Base-by-base conservation (phyloP, 2,329 filamentous ascomycete genomes). In the Xylaria sp. region DNA sequence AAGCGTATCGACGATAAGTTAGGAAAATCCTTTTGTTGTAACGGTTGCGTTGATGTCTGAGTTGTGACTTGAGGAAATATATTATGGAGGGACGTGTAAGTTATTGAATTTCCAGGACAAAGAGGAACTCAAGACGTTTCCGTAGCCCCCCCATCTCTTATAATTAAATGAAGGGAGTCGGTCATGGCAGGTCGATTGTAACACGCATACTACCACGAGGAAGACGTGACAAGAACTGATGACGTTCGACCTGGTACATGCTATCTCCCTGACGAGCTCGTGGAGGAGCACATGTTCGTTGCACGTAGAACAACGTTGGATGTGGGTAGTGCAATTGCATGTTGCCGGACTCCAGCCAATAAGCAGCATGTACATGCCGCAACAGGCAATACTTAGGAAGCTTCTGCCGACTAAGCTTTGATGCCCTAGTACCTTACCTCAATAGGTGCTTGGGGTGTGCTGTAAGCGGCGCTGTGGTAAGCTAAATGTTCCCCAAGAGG, bases 341-440 rank as follows among this genome's bases (percentile, higher is more conserved):
- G 12, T 69, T 58, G 55, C 67, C 65, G 25, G 32, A 9, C 23
- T 18, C 9, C 37, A 62, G 32, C 69, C 69, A 68, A 70, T 70
- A 20, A 66, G 52, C 56, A 23, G 12, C 61, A 63, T 57, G 37
- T 39, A 34, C n/a, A 34, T 39, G 58, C 69, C 69, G 37, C 62
- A 70, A 70, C 41, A 28, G 69, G 69, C 48, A 70, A 68, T 65
- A 54, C 25, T 13, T 34, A n/a, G 12, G 25, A n/a, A 20, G 46
- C 57, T 60, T 51, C 55, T 70, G 28, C 54, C 39, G 58, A 52
- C 55, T 56, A 50, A 48, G 50, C 25, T 12, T 50, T 32, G 3
- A 18, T 32, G 20, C 7, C 20, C 23, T 13, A 25, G 23, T 28
- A 15, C 28, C 51, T 51, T 44, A 44, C 41, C 41, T 18, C 28